Evolutionary conservation across 208 protist genomes (phyloP), one percentile per base, ranked within the genome.

Genomic region (Crithidia sp.): DNA sequence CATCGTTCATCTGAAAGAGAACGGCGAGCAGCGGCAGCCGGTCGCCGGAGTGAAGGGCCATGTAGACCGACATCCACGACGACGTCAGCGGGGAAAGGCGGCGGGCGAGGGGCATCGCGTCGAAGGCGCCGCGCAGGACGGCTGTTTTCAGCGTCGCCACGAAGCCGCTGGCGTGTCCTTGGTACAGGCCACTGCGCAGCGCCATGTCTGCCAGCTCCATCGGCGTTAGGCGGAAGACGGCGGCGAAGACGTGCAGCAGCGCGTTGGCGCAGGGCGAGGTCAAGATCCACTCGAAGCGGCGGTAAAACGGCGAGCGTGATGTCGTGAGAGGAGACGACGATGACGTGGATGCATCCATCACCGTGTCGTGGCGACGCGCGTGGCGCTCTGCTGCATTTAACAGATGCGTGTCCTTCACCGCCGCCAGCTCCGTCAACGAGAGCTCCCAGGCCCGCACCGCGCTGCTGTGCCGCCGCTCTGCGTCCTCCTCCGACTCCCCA

Each of bases 241-340:
- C 56, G 5, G 90, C 85, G 52, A 95, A 90, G 60, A 93, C 56
- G 69, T 90, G 80, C 65, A 95, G 77, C 13, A 95, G 72, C 62
- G 87, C 85, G 79, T 95, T 93, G 14, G 90, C 90, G 82, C 85
- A 91, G 8, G 87, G 87, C 17, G 87, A 91, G n/a, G 64, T 63
- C 10, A 91, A 67, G 40, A 92, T 78, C 64, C 77, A 71, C 59
- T 80, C 82, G 62, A 88, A 84, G 17, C 53, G 44, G 28, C 63
- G 67, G 45, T 70, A 55, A 70, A 89, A 89, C 0, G 83, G 72
- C 4, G 89, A 88, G 17, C 50, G 49, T 3, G 71, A 68, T 9
- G 76, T 82, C 5, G 87, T 84, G 44, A 87, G 69, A 40, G 59
- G 47, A n/a, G 49, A 60, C 43, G 56, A n/a, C 16, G 13, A 54